Evolutionary conservation across 2,329 filamentous ascomycete species (phyloP).

Genomic region (Pseudocercospora eumusae): DNA sequence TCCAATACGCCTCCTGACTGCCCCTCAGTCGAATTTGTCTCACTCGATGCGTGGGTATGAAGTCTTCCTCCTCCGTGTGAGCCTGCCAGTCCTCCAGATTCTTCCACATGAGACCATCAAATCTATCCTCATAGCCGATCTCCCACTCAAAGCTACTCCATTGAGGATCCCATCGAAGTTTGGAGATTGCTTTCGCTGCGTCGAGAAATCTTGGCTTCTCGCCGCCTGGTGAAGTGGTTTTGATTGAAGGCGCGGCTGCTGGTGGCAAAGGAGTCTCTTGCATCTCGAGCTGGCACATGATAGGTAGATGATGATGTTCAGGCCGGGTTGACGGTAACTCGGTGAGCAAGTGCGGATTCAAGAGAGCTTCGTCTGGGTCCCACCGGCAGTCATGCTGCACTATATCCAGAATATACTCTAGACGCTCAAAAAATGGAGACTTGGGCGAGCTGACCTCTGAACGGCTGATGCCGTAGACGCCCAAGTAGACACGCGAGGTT

Average conservation of each 20-base stretch:
- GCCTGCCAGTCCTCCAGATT: slow-evolving; percentile 53
- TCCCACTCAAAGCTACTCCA: slow-evolving; percentile 45
- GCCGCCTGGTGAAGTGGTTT: background rate
- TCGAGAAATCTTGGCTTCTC: background rate
- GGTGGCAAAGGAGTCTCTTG: background rate
- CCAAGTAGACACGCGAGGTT: background rate
- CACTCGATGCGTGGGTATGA: slow-evolving; percentile 58
- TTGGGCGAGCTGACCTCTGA: background rate
- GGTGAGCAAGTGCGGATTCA: background rate
- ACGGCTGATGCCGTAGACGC: background rate
- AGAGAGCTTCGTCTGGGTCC: background rate
- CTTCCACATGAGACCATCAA: slow-evolving; percentile 52
- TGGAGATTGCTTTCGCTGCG: slow-evolving; percentile 1
- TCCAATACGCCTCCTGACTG: slow-evolving; percentile 51
- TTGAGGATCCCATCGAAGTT: background rate
- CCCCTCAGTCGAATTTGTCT: slow-evolving; percentile 51
- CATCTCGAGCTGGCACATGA: background rate
- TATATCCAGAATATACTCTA: background rate
- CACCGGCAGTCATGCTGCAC: background rate
- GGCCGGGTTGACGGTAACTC: background rate
- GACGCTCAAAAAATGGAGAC: background rate
- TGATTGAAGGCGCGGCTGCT: background rate
- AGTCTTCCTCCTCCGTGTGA: slow-evolving; percentile 58
- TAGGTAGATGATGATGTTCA: background rate
- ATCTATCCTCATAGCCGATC: slow-evolving; percentile 58